Percentiles rank a stretch among this genome's conserved stretches.
These are phyloP conservation scores for Chaetomium cochliodes DNA, from an alignment of 495 filamentous ascomycete genomes.

Conservation along the genomic window DNA sequence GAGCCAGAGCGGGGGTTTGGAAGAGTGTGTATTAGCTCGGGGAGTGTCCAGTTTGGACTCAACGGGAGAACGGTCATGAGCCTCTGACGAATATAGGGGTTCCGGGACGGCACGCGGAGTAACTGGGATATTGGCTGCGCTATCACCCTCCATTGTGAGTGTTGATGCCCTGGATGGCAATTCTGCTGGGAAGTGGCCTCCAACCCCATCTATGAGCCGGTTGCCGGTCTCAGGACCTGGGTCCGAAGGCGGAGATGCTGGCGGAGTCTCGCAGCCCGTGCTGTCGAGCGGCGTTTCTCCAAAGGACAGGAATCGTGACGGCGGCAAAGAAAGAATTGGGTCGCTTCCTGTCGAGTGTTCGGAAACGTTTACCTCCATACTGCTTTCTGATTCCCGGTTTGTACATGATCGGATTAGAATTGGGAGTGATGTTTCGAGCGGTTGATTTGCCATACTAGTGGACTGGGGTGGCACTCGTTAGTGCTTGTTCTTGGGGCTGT, in stretches of 20 bases:
- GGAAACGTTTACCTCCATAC: slow-evolving; percentile 6
- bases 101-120: neutral
- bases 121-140: neutral
- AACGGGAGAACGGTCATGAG: neutral
- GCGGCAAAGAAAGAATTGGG: neutral
- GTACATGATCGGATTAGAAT: neutral
- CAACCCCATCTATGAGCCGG: slow-evolving; percentile 25
- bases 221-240: slow-evolving; percentile 1
- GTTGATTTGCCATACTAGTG: neutral
- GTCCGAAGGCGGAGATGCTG: slow-evolving; percentile 27
- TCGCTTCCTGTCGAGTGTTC: neutral
- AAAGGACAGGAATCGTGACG: neutral
- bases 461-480: neutral
- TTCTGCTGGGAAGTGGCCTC: slow-evolving; percentile 18
- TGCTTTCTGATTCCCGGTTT: neutral
- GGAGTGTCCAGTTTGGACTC: slow-evolving; percentile 74
- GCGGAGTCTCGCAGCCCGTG: neutral
- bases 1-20: neutral
- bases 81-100: neutral
- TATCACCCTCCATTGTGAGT: slow-evolving; percentile 23
- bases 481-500: neutral
- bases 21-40: slow-evolving; percentile 59
- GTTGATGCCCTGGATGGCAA: slow-evolving; percentile 20
- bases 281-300: neutral
- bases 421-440: neutral